Evolutionary conservation across 1,284 basidiomycete genomes (phyloP).

Genomic region (Vanrija sp.): DNA sequence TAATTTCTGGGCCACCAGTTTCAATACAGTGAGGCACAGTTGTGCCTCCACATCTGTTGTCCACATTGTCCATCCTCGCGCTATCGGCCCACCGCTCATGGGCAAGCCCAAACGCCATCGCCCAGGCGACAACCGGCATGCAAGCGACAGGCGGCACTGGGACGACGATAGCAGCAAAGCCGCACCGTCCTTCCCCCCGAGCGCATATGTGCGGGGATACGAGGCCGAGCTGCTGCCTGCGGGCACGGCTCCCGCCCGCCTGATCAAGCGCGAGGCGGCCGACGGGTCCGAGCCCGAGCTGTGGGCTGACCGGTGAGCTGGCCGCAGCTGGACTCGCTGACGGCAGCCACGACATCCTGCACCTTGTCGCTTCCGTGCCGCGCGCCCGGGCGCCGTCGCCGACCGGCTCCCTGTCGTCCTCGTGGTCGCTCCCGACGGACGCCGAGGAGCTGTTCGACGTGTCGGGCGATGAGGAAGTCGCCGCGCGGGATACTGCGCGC

Average conservation of each 20-base stretch:
- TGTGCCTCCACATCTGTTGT: too few relatives aligned
- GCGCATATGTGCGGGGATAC: constrained; percentile 37
- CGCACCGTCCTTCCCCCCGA: constrained; percentile 8
- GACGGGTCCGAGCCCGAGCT: constrained; percentile 15
- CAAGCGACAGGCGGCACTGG: neutral
- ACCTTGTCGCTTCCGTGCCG: constrained; percentile 58
- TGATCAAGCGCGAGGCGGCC: neutral
- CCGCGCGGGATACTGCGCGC: constrained; percentile 61
- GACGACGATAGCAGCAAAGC: neutral
- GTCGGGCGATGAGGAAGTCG: constrained; percentile 61
- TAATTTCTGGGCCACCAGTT: too few relatives aligned
- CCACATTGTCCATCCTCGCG: too few relatives aligned
- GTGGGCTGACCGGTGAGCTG: constrained; percentile 40
- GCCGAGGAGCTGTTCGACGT: constrained; percentile 76
- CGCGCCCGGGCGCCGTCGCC: constrained; percentile 9
- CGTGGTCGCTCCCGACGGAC: constrained; percentile 76
- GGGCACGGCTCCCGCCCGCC: neutral
- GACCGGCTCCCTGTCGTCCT: constrained; percentile 7
- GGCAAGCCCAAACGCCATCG: too few relatives aligned
- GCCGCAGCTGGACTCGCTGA: neutral
- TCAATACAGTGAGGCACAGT: too few relatives aligned
- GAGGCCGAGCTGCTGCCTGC: constrained; percentile 36
- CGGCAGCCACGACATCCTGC: constrained; percentile 70
- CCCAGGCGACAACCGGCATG: too few relatives aligned
- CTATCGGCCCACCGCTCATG: too few relatives aligned